Percentiles rank a stretch among this genome's conserved stretches.
phyloP scores from a whole-genome alignment of 1,284 basidiomycete species.

The Cryptococcus sp. region DNA sequence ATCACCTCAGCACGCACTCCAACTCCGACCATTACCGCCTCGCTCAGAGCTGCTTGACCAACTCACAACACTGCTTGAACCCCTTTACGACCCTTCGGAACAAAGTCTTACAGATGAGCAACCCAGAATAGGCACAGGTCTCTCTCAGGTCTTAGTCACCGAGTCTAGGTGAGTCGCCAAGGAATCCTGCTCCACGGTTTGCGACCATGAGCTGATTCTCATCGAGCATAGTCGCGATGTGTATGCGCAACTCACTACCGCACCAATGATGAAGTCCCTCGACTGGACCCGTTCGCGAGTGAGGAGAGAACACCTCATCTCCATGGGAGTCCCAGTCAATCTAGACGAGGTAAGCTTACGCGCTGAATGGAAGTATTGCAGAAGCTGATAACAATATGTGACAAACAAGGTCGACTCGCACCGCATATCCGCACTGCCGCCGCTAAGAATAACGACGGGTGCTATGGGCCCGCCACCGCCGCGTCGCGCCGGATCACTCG shows the following conservation, averaged over 20 bases:
- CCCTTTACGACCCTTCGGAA: constrained; percentile 59
- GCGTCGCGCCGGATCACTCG: constrained; percentile 14
- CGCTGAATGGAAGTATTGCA: not conserved
- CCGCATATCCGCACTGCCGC: constrained; percentile 69
- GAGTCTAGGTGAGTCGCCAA: constrained; percentile 61
- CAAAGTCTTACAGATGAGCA: constrained; percentile 66
- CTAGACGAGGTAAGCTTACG: constrained; percentile 71
- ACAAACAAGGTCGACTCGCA: constrained; percentile 62
- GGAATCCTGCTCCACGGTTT: not conserved
- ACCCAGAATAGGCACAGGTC: constrained; percentile 74
- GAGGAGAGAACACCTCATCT: constrained; percentile 80
- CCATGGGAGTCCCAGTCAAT: constrained; percentile 88
- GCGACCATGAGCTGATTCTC: not conserved
- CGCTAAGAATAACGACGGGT: constrained; percentile 72
- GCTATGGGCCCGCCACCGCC: constrained; percentile 4
- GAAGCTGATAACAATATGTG: not conserved
- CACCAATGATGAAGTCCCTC: constrained; percentile 64
- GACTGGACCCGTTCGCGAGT: constrained; percentile 90
- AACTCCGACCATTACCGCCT: constrained; percentile 65
- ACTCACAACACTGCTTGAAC: constrained; percentile 66
- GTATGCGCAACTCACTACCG: constrained; percentile 62
- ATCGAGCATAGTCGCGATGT: constrained; percentile 64
- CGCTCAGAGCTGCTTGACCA: constrained; percentile 62
- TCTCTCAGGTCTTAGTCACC: constrained; percentile 72
- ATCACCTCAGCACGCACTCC: constrained; percentile 61